These are phyloP conservation scores for Neurospora sp. DNA, from an alignment of 495 filamentous ascomycete species.

Conservation along the genomic window DNA sequence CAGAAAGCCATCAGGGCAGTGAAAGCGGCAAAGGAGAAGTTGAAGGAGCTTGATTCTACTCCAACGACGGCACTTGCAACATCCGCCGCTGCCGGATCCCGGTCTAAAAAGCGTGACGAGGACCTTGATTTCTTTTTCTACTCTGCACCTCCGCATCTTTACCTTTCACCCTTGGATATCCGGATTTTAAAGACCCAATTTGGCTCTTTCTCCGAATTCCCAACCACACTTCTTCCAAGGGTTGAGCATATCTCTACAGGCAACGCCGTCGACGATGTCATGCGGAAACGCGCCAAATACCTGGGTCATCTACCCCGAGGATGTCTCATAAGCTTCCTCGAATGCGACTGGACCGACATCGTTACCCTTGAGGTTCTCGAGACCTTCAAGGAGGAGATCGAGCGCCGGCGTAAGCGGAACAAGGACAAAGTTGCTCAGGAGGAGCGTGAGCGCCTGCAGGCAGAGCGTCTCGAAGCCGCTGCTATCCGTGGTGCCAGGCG, in stretches of 20 bases:
- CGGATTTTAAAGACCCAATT: slow-evolving; percentile 88
- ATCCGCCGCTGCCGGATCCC: not conserved
- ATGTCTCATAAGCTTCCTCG: slow-evolving; percentile 86
- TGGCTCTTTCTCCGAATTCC: slow-evolving; percentile 72
- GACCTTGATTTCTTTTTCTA: slow-evolving; percentile 68
- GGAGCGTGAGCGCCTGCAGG: slow-evolving; percentile 79
- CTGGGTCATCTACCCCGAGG: slow-evolving; percentile 84
- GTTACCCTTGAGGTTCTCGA: slow-evolving; percentile 66
- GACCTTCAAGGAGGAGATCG: slow-evolving; percentile 65
- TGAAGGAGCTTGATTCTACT: slow-evolving; percentile 28
- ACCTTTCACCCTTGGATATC: slow-evolving; percentile 89
- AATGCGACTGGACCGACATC: slow-evolving; percentile 95
- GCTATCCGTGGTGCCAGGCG: slow-evolving; percentile 33
- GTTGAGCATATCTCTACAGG: slow-evolving; percentile 89
- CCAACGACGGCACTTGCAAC: slow-evolving; percentile 4
- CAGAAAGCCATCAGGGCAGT: slow-evolving; percentile 68
- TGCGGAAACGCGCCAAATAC: slow-evolving; percentile 82
- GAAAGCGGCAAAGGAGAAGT: slow-evolving; percentile 59
- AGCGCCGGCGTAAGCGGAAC: slow-evolving; percentile 67
- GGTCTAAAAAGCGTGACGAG: slow-evolving; percentile 17
- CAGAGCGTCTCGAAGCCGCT: slow-evolving; percentile 68
- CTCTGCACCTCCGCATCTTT: slow-evolving; percentile 80
- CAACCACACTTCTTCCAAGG: slow-evolving; percentile 78
- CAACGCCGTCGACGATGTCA: slow-evolving; percentile 81
- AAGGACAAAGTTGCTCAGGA: slow-evolving; percentile 80